phyloP scores from a whole-genome alignment of 2,329 filamentous ascomycete species.

The Hypoxylon sp. region DNA sequence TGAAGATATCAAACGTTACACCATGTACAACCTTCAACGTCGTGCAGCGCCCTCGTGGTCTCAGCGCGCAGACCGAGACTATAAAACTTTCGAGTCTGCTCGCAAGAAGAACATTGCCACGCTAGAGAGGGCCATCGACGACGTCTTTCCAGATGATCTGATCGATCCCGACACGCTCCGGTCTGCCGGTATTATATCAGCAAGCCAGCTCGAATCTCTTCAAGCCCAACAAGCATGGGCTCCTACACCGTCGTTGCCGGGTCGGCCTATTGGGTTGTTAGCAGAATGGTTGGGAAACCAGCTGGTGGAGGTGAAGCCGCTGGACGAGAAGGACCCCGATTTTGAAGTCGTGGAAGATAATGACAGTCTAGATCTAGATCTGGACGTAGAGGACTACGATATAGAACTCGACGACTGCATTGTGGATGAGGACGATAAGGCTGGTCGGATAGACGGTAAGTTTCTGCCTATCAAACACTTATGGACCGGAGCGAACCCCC shows the following conservation, averaged over 20 bases:
- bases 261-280: conserved; percentile 57
- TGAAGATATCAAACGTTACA: conserved; percentile 74
- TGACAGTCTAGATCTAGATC: conserved; percentile 71
- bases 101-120: conserved; percentile 51
- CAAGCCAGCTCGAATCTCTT: conserved; percentile 75
- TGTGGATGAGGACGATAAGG: conserved; percentile 55
- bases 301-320: conserved; percentile 55
- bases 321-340: conserved; percentile 46
- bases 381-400: conserved; percentile 68
- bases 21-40: conserved; percentile 73
- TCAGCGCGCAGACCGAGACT: conserved; percentile 45
- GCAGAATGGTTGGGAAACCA: conserved; percentile 70
- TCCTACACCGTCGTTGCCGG: conserved; percentile 26
- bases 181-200: conserved; percentile 70
- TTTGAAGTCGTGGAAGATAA: conserved; percentile 56
- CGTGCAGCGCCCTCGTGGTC: conserved; percentile 37
- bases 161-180: conserved; percentile 70
- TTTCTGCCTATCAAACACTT: conserved; percentile 60
- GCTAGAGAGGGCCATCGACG: conserved; percentile 60
- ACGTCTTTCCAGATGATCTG: conserved; percentile 59
- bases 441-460: conserved; percentile 61
- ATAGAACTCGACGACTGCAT: conserved; percentile 56
- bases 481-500: conserved; percentile 56
- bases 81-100: conserved; percentile 48
- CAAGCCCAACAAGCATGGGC: conserved; percentile 60